Evolutionary conservation across 805 yeast genomes (phyloP).

Genomic region (Saccharomycopsis sp.): DNA sequence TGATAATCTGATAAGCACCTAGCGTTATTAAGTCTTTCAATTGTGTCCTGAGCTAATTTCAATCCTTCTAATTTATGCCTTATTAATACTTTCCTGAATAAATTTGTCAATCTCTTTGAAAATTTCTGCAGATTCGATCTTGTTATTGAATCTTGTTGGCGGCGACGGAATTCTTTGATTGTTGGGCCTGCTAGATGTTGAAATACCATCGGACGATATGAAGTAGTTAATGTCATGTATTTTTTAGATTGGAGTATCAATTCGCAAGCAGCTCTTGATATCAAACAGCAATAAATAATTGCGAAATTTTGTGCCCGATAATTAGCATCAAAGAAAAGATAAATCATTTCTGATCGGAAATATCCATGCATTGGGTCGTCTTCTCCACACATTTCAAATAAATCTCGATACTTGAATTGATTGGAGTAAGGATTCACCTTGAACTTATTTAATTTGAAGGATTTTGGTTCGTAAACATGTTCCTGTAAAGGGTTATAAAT

Average conservation of each 20-base stretch:
- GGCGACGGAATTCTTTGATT: too few species aligned
- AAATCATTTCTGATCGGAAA: constrained; percentile 2
- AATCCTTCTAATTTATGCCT: constrained; percentile 6
- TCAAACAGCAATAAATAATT: neutral
- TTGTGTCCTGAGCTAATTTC: constrained; percentile 7
- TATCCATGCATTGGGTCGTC: constrained; percentile 7
- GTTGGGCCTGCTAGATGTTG: neutral
- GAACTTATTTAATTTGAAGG: neutral
- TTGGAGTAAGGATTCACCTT: neutral
- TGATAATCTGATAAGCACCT: neutral
- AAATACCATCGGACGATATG: neutral
- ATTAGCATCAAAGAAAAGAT: neutral
- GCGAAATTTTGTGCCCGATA: neutral
- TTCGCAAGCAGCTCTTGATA: neutral
- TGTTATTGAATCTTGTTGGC: neutral
- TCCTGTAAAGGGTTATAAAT: constrained; percentile 6
- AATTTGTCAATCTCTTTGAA: neutral
- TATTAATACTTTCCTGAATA: neutral
- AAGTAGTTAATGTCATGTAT: neutral
- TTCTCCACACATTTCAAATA: neutral
- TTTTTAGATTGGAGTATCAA: neutral
- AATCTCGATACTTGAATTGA: neutral
- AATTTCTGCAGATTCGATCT: neutral
- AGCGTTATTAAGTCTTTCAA: constrained; percentile 8
- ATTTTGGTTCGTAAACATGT: constrained; percentile 4